Conservation (phyloP, 1,284 basidiomycete genomes). For the Coniophora puteana region DNA sequence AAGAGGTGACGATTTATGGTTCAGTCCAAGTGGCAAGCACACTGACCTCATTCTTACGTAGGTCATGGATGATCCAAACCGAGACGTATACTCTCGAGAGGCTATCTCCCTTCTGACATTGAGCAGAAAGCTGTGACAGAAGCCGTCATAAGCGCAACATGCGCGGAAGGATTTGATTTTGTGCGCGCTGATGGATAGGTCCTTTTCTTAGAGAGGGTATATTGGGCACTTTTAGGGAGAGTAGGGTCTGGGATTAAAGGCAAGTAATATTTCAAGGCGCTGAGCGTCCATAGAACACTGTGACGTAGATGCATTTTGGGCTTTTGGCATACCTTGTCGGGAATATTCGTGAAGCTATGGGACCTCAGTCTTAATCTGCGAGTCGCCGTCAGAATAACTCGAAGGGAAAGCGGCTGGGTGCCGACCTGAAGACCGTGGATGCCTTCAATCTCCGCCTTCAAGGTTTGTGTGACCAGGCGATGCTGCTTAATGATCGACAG, state of each 20-base stretch:
- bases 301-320: too few relatives aligned
- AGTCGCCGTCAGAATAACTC: neutral
- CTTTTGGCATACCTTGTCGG: too few relatives aligned
- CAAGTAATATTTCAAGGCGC: constrained; percentile 12
- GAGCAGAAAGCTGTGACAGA: constrained; percentile 20
- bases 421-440: constrained; percentile 95
- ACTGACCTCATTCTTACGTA: too few relatives aligned
- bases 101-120: constrained; percentile 55
- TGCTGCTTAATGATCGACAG: constrained; percentile 92
- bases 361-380: neutral
- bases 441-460: constrained; percentile 88
- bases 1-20: constrained; percentile 42
- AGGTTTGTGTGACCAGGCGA: constrained; percentile 80
- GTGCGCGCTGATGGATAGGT: too few relatives aligned
- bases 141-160: too few relatives aligned
- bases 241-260: constrained; percentile 24
- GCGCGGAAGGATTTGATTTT: too few relatives aligned
- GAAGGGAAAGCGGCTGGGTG: too few relatives aligned
- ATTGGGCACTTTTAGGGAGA: constrained; percentile 19
- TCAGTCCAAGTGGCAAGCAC: too few relatives aligned
- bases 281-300: neutral
- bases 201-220: too few relatives aligned
- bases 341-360: too few relatives aligned
- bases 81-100: constrained; percentile 46
- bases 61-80: constrained; percentile 51